Evolutionary conservation across 257 asterid genomes (phyloP).

Genomic region (Solanum pennellii): DNA sequence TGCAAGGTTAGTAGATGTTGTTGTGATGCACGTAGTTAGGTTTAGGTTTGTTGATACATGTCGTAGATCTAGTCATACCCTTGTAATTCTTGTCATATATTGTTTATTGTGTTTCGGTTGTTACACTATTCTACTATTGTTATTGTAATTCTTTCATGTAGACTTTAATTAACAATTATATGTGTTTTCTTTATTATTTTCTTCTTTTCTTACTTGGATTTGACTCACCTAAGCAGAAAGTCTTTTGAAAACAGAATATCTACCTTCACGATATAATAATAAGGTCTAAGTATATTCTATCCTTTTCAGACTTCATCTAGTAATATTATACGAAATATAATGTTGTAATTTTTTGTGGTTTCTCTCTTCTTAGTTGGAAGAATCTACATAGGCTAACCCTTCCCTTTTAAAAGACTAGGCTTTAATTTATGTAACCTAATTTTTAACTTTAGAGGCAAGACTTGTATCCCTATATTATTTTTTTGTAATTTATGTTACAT

Average conservation of each 20-base stretch:
- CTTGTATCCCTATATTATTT: background rate
- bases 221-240: background rate
- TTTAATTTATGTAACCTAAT: background rate
- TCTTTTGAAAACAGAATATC: no score
- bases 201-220: background rate
- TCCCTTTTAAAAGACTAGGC: background rate
- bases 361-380: background rate
- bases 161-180: background rate
- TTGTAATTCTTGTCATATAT: background rate
- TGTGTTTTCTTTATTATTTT: no score
- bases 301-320: background rate
- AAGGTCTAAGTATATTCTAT: no score
- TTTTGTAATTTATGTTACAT: background rate
- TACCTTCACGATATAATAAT: no score
- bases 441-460: background rate
- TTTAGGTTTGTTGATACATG: background rate
- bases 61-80: background rate
- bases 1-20: no score
- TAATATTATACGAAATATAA: no score
- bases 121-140: no score
- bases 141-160: background rate
- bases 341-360: background rate
- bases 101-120: background rate
- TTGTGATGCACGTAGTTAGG: no score
- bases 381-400: background rate